These are phyloP conservation scores for Lantana camara DNA, from an alignment of 257 asterid genomes.

Conservation along the genomic window DNA sequence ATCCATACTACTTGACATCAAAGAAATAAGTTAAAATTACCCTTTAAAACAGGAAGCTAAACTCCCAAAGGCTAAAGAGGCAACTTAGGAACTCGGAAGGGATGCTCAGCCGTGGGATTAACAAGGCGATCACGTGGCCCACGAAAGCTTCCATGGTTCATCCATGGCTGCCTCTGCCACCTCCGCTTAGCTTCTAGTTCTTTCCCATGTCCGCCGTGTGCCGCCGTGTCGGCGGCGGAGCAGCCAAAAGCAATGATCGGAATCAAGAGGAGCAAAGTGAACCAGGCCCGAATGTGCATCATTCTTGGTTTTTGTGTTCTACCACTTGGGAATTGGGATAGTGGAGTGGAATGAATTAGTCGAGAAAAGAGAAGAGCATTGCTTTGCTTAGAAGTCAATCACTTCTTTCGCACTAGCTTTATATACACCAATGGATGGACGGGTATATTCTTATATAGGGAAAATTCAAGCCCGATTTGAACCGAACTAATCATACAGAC, in stretches of 20 bases:
- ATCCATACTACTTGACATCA: no score
- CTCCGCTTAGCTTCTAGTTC: conserved; percentile 22
- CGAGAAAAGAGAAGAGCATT: conserved; percentile 38
- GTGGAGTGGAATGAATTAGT: conserved; percentile 25
- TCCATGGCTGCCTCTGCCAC: conserved; percentile 48
- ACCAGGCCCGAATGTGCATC: conserved; percentile 33
- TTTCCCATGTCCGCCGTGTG: conserved; percentile 16
- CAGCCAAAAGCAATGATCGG: conserved; percentile 36
- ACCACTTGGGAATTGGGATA: not conserved
- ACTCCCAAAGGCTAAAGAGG: conserved; percentile 33
- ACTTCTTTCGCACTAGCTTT: conserved; percentile 11
- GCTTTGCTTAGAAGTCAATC: conserved; percentile 50
- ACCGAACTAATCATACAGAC: no score
- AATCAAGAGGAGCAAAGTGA: conserved; percentile 42
- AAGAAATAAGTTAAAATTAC: not conserved
- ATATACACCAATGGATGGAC: no score
- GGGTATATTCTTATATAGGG: no score
- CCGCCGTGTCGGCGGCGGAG: conserved; percentile 18
- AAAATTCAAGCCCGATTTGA: no score
- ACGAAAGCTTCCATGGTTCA: conserved; percentile 69
- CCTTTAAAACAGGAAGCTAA: not conserved
- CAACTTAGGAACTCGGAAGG: conserved; percentile 38
- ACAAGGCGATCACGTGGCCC: conserved; percentile 50
- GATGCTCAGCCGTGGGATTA: conserved; percentile 40
- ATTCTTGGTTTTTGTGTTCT: conserved; percentile 23